These are phyloP conservation scores for Daldinia grandis DNA, from an alignment of 495 filamentous ascomycete species.

Conservation along the genomic window DNA sequence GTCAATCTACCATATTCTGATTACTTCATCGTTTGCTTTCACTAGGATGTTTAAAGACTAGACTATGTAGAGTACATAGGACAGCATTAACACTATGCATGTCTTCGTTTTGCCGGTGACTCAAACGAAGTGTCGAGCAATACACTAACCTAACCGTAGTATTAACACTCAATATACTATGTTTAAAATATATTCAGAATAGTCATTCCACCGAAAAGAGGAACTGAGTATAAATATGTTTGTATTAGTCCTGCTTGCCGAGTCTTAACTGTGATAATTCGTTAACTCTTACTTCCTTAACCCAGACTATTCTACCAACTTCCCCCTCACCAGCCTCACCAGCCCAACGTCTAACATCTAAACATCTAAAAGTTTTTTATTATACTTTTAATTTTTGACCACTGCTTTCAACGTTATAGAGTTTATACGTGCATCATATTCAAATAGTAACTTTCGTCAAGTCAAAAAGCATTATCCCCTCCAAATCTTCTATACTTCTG, in stretches of 20 bases:
- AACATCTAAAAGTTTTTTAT: not conserved
- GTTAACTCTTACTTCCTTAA: not conserved
- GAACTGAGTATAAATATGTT: slow-evolving; percentile 5
- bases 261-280: slow-evolving; percentile 7
- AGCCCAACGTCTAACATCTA: slow-evolving; percentile 7
- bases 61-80: no score
- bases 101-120: slow-evolving; percentile 19
- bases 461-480: not conserved
- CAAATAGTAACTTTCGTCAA: not conserved
- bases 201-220: not conserved
- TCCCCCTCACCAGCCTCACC: slow-evolving; percentile 11
- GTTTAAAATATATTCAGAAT: not conserved
- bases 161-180: no score
- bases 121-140: not conserved
- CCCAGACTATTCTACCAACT: slow-evolving; percentile 17
- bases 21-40: not conserved
- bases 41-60: not conserved
- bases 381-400: not conserved
- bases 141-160: no score
- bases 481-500: no score
- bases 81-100: not conserved
- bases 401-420: not conserved
- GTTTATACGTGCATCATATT: not conserved
- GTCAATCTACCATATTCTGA: not conserved
- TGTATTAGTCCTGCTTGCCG: not conserved